Percentiles rank a stretch among this genome's conserved stretches.
phyloP scores from a whole-genome alignment of 768 basidiomycete species.

The Phaeolepiota aurea region DNA sequence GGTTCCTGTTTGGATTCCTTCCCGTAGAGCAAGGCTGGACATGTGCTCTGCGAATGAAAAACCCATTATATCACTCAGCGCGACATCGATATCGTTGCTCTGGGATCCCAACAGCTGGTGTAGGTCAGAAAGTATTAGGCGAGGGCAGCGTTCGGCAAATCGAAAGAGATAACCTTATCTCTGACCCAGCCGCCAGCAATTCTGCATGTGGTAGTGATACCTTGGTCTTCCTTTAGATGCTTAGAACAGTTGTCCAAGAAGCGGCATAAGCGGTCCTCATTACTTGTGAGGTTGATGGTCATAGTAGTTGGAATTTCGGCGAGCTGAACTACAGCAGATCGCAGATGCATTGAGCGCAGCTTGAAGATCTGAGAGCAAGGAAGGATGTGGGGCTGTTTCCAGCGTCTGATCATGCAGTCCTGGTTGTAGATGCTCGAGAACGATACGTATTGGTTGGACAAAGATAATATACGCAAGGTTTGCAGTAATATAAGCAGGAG shows the following conservation, averaged over 20 bases:
- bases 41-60: conserved; percentile 80
- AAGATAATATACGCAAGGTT: too few species aligned
- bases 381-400: not conserved
- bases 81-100: conserved; percentile 92
- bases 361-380: not conserved
- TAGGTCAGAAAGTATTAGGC: conserved; percentile 4
- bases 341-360: not conserved
- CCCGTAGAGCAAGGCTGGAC: conserved; percentile 45
- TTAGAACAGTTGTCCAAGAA: conserved; percentile 76
- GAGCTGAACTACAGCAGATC: not conserved
- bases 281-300: conserved; percentile 51
- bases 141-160: conserved; percentile 3
- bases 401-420: not conserved
- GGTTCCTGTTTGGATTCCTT: conserved; percentile 43
- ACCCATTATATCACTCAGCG: conserved; percentile 85
- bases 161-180: conserved; percentile 68
- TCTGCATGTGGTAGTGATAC: conserved; percentile 60
- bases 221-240: conserved; percentile 42
- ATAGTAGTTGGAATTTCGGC: conserved; percentile 10
- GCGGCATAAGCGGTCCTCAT: conserved; percentile 62
- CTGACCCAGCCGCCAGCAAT: conserved; percentile 99
- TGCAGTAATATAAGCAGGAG: too few species aligned
- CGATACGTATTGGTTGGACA: not conserved
- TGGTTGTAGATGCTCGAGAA: not conserved
- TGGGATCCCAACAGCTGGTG: conserved; percentile 68